Evolutionary conservation across 192 early-diverging fungal species (phyloP).

Genomic region (Rhizophagus clarus): DNA sequence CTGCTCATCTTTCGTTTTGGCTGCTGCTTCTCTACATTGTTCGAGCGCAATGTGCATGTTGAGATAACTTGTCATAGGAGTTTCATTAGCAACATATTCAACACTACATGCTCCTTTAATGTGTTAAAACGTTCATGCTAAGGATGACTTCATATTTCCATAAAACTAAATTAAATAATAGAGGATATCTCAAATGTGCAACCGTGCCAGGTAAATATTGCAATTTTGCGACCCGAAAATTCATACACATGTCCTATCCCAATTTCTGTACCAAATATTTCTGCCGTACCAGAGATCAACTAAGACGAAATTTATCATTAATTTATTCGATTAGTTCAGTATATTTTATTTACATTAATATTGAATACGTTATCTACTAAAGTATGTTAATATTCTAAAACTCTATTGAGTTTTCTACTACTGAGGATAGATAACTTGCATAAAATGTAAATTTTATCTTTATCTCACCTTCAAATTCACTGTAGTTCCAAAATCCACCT

Average conservation of each 20-base stretch:
- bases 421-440: background rate
- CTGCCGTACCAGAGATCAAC: conserved; percentile 78
- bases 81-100: conserved; percentile 92
- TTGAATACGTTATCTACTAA: too few species aligned
- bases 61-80: conserved; percentile 89
- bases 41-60: conserved; percentile 90
- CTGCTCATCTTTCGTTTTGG: conserved; percentile 41
- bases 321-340: too few species aligned
- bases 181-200: conserved; percentile 66
- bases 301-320: conserved; percentile 28
- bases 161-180: conserved; percentile 2
- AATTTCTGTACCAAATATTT: conserved; percentile 95
- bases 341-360: too few species aligned
- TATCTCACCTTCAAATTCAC: conserved; percentile 70
- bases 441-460: background rate
- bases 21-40: conserved; percentile 66
- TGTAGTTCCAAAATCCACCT: conserved; percentile 71
- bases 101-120: conserved; percentile 67
- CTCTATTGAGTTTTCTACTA: too few species aligned
- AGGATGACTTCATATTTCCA: background rate
- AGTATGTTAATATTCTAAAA: too few species aligned
- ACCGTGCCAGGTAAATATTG: conserved; percentile 92
- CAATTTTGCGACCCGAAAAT: conserved; percentile 85
- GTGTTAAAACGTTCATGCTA: conserved; percentile 17
- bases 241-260: conserved; percentile 75